These are phyloP conservation scores for Talaromyces thailandensis DNA, from an alignment of 495 filamentous ascomycete species.

Conservation along the genomic window DNA sequence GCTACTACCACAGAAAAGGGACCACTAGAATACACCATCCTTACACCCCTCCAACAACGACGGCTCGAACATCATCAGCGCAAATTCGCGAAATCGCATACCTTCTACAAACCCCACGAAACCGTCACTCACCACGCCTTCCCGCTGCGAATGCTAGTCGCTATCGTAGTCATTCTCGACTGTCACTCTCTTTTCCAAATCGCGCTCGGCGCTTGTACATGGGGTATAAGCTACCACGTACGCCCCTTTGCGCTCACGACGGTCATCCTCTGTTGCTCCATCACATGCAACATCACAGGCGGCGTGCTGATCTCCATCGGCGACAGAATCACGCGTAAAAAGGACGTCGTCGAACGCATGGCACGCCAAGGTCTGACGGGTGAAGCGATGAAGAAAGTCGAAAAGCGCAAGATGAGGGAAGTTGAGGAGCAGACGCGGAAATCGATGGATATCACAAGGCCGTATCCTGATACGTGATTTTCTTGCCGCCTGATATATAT, in stretches of 20 bases:
- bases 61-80: conserved; percentile 61
- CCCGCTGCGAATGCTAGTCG: conserved; percentile 57
- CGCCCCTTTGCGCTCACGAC: conserved; percentile 65
- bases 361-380: conserved; percentile 63
- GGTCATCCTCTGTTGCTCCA: conserved; percentile 68
- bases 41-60: conserved; percentile 52
- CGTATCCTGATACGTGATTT: conserved; percentile 9
- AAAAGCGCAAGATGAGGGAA: conserved; percentile 49
- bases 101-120: conserved; percentile 81
- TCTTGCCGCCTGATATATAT: conserved; percentile 12
- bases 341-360: conserved; percentile 69
- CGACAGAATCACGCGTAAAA: conserved; percentile 65
- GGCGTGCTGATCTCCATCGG: conserved; percentile 66
- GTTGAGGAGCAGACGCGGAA: conserved; percentile 14
- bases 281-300: conserved; percentile 60
- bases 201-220: conserved; percentile 64
- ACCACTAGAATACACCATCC: conserved; percentile 45
- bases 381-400: conserved; percentile 62
- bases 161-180: conserved; percentile 66
- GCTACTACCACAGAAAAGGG: conserved; percentile 19
- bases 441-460: not conserved
- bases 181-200: conserved; percentile 68
- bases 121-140: conserved; percentile 73
- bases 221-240: conserved; percentile 53
- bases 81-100: conserved; percentile 68